Percentiles rank a stretch among this genome's conserved stretches.
These are phyloP conservation scores for Penicillium simplicissimum DNA, from an alignment of 495 filamentous ascomycete genomes.

Conservation along the genomic window DNA sequence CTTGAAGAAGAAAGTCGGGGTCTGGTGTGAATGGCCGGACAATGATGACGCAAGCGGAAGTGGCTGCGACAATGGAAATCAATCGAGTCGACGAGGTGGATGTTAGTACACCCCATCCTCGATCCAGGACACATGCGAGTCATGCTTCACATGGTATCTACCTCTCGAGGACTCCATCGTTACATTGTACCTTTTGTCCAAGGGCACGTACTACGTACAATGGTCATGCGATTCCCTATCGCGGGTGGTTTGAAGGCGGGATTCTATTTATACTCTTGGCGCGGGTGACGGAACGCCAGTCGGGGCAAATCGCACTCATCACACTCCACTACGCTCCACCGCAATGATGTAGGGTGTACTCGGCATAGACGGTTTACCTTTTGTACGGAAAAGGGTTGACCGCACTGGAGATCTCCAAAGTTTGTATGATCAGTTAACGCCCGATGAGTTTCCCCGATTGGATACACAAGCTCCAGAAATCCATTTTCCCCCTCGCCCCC, in stretches of 20 bases:
- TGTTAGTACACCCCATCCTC: background rate
- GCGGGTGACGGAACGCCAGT: background rate
- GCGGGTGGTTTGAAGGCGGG: background rate
- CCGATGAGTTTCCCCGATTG: conserved; percentile 6
- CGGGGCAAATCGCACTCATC: conserved; percentile 2
- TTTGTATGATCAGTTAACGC: background rate
- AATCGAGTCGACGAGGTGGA: background rate
- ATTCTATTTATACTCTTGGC: conserved; percentile 5
- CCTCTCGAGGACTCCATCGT: background rate
- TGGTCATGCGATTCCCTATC: background rate
- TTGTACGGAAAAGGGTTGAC: background rate
- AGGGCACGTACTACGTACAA: no score
- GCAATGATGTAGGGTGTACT: background rate
- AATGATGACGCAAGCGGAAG: conserved; percentile 25
- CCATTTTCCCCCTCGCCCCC: no score
- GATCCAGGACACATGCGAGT: no score
- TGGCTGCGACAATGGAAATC: background rate
- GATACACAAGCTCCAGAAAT: no score
- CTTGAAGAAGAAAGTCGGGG: background rate
- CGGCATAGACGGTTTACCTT: background rate
- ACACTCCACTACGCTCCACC: background rate
- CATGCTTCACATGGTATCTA: background rate
- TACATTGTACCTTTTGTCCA: background rate
- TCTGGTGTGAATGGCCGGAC: conserved; percentile 8
- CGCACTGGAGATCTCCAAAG: background rate